phyloP scores from a whole-genome alignment of 108 stramenopile species.

The Nitzschia sp. region DNA sequence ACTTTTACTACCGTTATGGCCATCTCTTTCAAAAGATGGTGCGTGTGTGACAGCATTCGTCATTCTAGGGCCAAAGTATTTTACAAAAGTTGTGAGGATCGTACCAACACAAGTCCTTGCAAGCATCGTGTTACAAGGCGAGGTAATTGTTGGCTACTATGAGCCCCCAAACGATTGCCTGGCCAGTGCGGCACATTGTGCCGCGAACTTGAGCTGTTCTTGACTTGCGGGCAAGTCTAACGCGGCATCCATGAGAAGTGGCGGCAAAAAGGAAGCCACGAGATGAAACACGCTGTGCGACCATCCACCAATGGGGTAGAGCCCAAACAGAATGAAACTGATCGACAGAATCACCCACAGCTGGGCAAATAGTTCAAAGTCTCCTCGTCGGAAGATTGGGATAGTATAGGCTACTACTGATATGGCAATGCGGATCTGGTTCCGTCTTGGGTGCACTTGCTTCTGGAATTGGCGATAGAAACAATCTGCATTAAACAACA shows the following conservation, averaged over 20 bases:
- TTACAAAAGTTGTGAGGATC: too few species aligned
- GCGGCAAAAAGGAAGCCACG: slow-evolving; percentile 50
- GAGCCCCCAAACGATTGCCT: neutral
- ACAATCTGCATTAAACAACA: slow-evolving; percentile 62
- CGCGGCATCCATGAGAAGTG: slow-evolving; percentile 40
- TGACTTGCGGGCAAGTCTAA: slow-evolving; percentile 39
- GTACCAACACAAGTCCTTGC: too few species aligned
- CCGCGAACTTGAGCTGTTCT: slow-evolving; percentile 32
- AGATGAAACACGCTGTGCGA: slow-evolving; percentile 76
- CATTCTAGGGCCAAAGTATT: too few species aligned
- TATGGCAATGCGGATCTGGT: slow-evolving; percentile 55
- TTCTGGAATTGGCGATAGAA: slow-evolving; percentile 58
- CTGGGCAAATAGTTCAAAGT: slow-evolving; percentile 18
- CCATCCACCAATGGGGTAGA: slow-evolving; percentile 83
- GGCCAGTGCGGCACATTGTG: slow-evolving; percentile 31
- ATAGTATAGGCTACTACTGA: slow-evolving; percentile 61
- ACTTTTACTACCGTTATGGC: too few species aligned
- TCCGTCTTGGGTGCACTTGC: slow-evolving; percentile 48
- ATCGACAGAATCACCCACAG: slow-evolving; percentile 34
- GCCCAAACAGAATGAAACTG: slow-evolving; percentile 44
- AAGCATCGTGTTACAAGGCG: neutral
- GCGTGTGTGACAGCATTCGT: too few species aligned
- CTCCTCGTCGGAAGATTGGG: slow-evolving; percentile 53
- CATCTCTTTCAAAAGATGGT: too few species aligned
- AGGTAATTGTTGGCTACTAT: neutral